Evolutionary conservation across 2,329 filamentous ascomycete genomes (phyloP).

Genomic region (Trichoderma simmonsii): DNA sequence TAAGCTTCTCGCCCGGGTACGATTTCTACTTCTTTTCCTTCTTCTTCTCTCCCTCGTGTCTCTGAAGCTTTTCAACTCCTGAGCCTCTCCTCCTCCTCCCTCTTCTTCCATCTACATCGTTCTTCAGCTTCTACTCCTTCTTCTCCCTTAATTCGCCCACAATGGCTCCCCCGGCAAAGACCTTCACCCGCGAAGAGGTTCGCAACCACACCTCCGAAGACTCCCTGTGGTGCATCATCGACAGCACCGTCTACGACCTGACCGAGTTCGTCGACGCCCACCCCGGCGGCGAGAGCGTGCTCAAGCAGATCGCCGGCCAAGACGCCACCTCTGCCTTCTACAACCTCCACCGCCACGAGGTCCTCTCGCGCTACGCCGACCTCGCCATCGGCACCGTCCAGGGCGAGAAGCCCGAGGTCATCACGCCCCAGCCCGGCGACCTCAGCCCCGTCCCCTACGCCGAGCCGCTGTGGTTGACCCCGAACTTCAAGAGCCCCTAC

Average conservation of each 20-base stretch:
- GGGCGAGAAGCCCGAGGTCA: conserved; percentile 71
- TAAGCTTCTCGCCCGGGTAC: not conserved
- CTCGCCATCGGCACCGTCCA: conserved; percentile 73
- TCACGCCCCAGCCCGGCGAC: conserved; percentile 66
- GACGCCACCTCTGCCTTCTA: conserved; percentile 84
- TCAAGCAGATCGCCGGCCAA: conserved; percentile 74
- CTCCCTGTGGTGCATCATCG: conserved; percentile 79
- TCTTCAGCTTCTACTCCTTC: too few relatives aligned
- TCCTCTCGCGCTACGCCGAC: conserved; percentile 74
- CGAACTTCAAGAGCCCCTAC: conserved; percentile 74
- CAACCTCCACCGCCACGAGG: conserved; percentile 88
- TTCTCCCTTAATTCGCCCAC: not conserved
- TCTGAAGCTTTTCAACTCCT: not conserved
- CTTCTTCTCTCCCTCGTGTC: not conserved
- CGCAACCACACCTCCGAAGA: conserved; percentile 73
- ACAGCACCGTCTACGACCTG: conserved; percentile 83
- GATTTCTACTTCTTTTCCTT: not conserved
- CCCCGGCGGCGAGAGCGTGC: conserved; percentile 75
- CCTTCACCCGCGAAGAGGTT: conserved; percentile 62
- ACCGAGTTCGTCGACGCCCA: conserved; percentile 83
- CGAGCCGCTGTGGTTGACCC: conserved; percentile 78
- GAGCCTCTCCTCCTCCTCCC: not conserved
- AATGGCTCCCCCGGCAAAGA: conserved; percentile 44
- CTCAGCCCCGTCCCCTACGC: conserved; percentile 77
- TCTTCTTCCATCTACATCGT: not conserved